Percentiles rank a stretch among this genome's conserved stretches.
Conservation (phyloP, 116 monocot species). For the Cymodocea nodosa region DNA sequence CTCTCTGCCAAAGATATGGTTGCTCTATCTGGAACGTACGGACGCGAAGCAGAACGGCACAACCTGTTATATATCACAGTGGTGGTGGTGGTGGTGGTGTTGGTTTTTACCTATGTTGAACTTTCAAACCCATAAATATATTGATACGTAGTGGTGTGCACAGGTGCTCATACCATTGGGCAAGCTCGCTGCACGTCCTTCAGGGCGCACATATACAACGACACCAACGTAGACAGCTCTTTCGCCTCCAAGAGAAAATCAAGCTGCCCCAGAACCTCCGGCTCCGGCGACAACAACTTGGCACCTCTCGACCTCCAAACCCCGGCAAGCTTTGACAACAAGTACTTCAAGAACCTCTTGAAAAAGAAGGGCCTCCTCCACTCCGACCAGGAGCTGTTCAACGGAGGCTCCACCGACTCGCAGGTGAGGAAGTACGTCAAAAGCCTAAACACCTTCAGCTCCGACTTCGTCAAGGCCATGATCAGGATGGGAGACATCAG, state of each 20-base stretch:
- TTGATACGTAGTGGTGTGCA: background rate
- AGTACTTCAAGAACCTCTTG: slow-evolving; percentile 29
- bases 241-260: slow-evolving; percentile 26
- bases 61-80: too few species aligned
- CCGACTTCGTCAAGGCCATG: slow-evolving; percentile 31
- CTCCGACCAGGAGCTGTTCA: slow-evolving; percentile 37
- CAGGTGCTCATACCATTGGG: slow-evolving; percentile 75
- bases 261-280: slow-evolving; percentile 38
- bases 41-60: background rate
- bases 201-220: slow-evolving; percentile 56
- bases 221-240: slow-evolving; percentile 46
- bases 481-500: slow-evolving; percentile 44
- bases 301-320: slow-evolving; percentile 42
- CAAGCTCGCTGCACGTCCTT: slow-evolving; percentile 49
- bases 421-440: slow-evolving; percentile 17
- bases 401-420: slow-evolving; percentile 20
- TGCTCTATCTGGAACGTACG: slow-evolving; percentile 33
- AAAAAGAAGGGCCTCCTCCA: slow-evolving; percentile 25
- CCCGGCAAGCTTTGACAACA: slow-evolving; percentile 41
- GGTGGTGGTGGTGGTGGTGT: too few species aligned
- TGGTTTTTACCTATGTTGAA: too few species aligned
- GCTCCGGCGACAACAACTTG: slow-evolving; percentile 28
- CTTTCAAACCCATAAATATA: background rate
- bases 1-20: slow-evolving; percentile 59
- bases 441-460: slow-evolving; percentile 11